A percentile compares a stretch with the other conserved stretches of the same genome.
These are phyloP conservation scores for Geotrichum reessii DNA, from an alignment of 1,139 yeast genomes.

Conservation along the genomic window DNA sequence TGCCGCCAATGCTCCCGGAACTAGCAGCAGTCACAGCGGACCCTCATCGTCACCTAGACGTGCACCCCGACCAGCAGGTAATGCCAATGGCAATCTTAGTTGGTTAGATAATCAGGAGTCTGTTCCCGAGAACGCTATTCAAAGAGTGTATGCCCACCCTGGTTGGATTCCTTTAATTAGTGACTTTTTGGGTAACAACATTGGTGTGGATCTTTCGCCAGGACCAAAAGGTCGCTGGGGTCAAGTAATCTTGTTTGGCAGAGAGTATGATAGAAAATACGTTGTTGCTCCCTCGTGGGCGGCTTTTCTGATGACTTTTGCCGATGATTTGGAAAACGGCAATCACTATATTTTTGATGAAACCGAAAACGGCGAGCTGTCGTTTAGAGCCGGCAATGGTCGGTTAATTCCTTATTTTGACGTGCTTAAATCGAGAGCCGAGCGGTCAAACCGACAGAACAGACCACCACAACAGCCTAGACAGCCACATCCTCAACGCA, in stretches of 20 bases:
- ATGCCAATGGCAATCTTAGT: constrained; percentile 17
- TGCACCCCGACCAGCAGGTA: constrained; percentile 10
- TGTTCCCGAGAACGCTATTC: constrained; percentile 68
- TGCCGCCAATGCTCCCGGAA: constrained; percentile 19
- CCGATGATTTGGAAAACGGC: constrained; percentile 76
- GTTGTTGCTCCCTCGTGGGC: constrained; percentile 81
- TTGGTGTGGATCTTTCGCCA: constrained; percentile 85
- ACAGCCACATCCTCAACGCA: not conserved
- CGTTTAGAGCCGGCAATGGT: constrained; percentile 52
- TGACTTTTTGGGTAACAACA: constrained; percentile 83
- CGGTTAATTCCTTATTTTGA: constrained; percentile 51
- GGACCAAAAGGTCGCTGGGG: constrained; percentile 72
- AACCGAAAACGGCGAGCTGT: constrained; percentile 60
- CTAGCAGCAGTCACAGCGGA: constrained; percentile 14
- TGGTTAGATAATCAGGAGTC: constrained; percentile 51
- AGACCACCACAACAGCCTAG: constrained; percentile 3
- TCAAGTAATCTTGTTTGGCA: constrained; percentile 80
- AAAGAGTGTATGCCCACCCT: constrained; percentile 72
- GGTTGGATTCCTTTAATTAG: constrained; percentile 89
- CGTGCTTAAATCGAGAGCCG: constrained; percentile 49
- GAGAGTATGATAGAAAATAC: constrained; percentile 81
- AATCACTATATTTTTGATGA: constrained; percentile 61
- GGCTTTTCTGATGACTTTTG: constrained; percentile 70
- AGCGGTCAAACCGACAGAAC: constrained; percentile 23
- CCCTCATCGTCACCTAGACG: constrained; percentile 16